Percentiles rank a stretch among this genome's conserved stretches.
Conservation (phyloP, 1,284 basidiomycete species). For the Sanguinoderma infundibulare region DNA sequence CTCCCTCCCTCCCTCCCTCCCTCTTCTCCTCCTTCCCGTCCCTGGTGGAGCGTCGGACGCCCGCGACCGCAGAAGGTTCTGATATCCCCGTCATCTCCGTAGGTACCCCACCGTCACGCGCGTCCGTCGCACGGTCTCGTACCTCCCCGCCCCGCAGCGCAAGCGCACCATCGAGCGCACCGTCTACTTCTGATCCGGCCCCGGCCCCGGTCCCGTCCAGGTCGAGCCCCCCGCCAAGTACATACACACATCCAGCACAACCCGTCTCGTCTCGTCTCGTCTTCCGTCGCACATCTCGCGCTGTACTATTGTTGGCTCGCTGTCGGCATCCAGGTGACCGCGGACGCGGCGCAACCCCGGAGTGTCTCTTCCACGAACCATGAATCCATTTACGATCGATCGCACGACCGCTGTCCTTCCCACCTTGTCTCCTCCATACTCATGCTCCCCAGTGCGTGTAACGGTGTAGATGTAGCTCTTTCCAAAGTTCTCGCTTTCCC, state of each 20-base stretch:
- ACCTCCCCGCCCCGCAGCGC: constrained; percentile 48
- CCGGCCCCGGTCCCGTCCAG: background rate
- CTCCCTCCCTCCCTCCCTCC: background rate
- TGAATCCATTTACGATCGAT: background rate
- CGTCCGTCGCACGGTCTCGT: constrained; percentile 69
- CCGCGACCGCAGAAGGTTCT: no score
- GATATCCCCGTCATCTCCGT: background rate
- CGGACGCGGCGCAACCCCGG: background rate
- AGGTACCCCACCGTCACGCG: constrained; percentile 77
- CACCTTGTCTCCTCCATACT: background rate
- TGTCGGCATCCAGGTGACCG: background rate
- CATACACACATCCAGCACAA: background rate
- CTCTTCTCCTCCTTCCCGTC: background rate
- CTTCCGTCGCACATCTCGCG: constrained; percentile 1
- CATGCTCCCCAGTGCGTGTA: background rate
- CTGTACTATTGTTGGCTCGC: background rate
- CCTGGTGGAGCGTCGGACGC: no score
- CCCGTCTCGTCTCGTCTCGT: no score
- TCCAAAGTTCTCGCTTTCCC: background rate
- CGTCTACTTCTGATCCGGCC: constrained; percentile 63
- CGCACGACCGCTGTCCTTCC: background rate
- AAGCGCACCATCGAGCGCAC: constrained; percentile 65
- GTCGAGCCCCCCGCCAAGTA: background rate
- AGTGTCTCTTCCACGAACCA: background rate
- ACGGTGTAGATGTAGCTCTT: background rate